Evolutionary conservation across 2,329 filamentous ascomycete species (phyloP).

Genomic region (Trichoderma asperellum): DNA sequence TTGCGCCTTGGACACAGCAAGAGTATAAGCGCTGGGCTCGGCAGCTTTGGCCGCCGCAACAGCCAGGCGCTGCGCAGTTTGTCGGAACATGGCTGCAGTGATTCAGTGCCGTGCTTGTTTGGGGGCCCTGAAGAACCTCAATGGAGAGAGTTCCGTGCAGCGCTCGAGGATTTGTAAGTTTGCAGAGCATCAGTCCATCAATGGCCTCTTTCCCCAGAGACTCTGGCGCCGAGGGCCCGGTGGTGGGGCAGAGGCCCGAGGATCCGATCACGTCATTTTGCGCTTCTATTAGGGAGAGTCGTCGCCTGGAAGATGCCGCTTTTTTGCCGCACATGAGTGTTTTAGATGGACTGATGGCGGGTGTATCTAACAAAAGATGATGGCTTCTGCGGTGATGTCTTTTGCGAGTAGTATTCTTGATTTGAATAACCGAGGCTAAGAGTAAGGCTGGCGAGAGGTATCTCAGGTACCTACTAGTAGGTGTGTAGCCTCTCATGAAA

Average conservation of each 20-base stretch:
- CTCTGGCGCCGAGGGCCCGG: conserved; percentile 27
- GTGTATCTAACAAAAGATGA: not conserved
- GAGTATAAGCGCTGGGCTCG: conserved; percentile 60
- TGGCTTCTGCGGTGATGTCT: not conserved
- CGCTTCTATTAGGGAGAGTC: conserved; percentile 11
- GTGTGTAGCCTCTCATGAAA: no score
- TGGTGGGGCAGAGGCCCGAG: conserved; percentile 24
- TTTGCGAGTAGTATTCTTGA: not conserved
- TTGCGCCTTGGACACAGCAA: conserved; percentile 79
- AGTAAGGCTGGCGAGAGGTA: not conserved
- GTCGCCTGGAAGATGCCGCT: not conserved
- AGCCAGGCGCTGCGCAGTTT: conserved; percentile 68
- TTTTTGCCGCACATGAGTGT: not conserved
- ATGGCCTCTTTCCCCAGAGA: not conserved
- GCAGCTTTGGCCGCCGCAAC: conserved; percentile 54
- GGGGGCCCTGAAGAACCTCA: not conserved
- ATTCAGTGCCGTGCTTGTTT: not conserved
- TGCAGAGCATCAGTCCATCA: not conserved
- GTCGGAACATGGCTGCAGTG: conserved; percentile 64
- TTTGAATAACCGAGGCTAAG: not conserved
- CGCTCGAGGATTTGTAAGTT: conserved; percentile 15
- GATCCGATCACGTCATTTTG: conserved; percentile 34
- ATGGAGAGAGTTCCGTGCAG: conserved; percentile 4
- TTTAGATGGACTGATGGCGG: no score
- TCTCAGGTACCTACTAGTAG: no score